Base-by-base conservation (phyloP, 345 rosid species). In the Citrus maxima region DNA sequence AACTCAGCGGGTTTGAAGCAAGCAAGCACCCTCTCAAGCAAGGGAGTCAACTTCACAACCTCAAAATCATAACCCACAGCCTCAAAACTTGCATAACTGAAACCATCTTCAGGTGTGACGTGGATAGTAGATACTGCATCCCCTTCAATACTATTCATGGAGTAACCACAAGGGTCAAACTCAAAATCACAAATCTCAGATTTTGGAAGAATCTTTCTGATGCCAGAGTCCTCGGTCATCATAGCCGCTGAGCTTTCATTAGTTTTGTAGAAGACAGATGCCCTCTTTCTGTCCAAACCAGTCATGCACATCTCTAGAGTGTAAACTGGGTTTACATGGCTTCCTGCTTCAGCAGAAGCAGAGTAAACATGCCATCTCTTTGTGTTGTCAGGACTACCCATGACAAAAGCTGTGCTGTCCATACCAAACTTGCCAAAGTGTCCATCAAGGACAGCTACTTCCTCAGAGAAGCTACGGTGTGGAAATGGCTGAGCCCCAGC, bases 231-330 rank as follows among this genome's bases (percentile, higher is more conserved):
- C 25, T 83, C 82, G 1, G 99, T 91, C 97, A 91, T 94, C 10
- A 40, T 56, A 56, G 84, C 84, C 2, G 88, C 93, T 54, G 94
- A 83, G 78, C 84, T 81, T 32, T 87, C 13, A 22, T 83, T 81
- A 12, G 85, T 75, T 81, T 89, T 94, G 89, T 77, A 92, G 84
- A 96, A 96, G 24, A 92, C 89, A 12, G 97, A 83, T 3, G 95
- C 97, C 79, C 82, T 86, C 79, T 90, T 84, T 79, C 83, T 84
- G 85, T 90, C 94, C 77, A 96, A 87, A 76, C 94, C 95, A 69
- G 97, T 94, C 99, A 96, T 92, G 89, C 97, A 96, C 97, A 96
- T 89, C 84, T 96, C 99, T 0, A 96, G 88, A 51, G 98, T 91
- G 85, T 84, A 87, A 69, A 89, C 81, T 1, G 87, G 80, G 59